Conservation (phyloP, 2,329 filamentous ascomycete genomes). For the Colletotrichum zoysiae region DNA sequence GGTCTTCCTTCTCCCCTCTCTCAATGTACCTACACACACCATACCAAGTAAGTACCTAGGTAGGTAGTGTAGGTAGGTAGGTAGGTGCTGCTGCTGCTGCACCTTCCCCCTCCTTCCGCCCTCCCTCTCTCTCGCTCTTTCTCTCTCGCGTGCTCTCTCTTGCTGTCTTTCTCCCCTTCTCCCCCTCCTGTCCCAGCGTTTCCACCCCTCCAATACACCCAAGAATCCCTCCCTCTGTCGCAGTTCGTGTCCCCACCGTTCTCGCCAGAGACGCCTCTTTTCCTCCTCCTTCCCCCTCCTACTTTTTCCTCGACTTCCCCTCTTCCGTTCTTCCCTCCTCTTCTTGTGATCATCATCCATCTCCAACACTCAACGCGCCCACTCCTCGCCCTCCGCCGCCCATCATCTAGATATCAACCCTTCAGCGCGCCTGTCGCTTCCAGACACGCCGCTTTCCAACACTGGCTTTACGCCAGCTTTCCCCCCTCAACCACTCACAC, state of each 20-base stretch:
- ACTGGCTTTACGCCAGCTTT: conserved; percentile 43
- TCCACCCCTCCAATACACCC: conserved; percentile 31
- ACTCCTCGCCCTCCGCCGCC: conserved; percentile 44
- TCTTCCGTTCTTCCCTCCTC: conserved; percentile 35
- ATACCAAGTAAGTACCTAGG: too few relatives aligned
- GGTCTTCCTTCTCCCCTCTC: conserved; percentile 25
- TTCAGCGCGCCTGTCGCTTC: conserved; percentile 39
- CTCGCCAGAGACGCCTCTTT: conserved; percentile 33
- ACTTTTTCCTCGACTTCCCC: conserved; percentile 40
- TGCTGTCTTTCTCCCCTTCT: conserved; percentile 21
- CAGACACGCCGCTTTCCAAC: conserved; percentile 39
- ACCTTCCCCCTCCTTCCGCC: conserved; percentile 11
- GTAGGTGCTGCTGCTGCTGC: not conserved
- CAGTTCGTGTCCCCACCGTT: conserved; percentile 40
- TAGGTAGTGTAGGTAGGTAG: too few relatives aligned
- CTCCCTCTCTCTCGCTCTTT: conserved; percentile 10
- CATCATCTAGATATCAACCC: conserved; percentile 45
- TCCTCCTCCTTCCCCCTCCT: conserved; percentile 37
- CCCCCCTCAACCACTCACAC: conserved; percentile 46
- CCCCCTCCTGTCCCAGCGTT: conserved; percentile 25
- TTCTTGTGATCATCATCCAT: conserved; percentile 47
- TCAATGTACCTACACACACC: not conserved
- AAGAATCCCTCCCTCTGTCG: conserved; percentile 37
- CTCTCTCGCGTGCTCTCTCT: conserved; percentile 5
- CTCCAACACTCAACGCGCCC: conserved; percentile 46